A percentile compares a stretch with the other conserved stretches of the same genome.
Evolutionary conservation across 179 eudicot genomes (phyloP).

Genomic region (Nepenthes alata): DNA sequence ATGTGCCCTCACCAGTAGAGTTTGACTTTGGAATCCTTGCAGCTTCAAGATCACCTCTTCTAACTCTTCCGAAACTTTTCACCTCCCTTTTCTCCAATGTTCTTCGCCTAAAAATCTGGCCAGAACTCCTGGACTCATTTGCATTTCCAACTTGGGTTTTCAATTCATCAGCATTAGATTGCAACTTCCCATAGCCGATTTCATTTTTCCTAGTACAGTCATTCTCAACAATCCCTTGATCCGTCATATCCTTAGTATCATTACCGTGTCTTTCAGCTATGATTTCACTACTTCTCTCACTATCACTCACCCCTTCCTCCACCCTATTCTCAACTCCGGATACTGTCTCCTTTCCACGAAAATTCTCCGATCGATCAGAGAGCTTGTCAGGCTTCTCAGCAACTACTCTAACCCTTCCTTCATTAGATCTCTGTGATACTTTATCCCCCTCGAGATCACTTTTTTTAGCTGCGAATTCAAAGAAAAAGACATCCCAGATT

Average conservation of each 20-base stretch:
- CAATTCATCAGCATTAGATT: constrained; percentile 17
- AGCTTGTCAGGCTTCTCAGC: constrained; percentile 26
- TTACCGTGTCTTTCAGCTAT: constrained; percentile 17
- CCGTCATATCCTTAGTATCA: constrained; percentile 14
- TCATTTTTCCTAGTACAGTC: constrained; percentile 11
- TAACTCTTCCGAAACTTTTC: constrained; percentile 25
- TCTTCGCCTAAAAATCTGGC: constrained; percentile 23
- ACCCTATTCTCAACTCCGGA: constrained; percentile 21
- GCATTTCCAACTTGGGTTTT: constrained; percentile 20
- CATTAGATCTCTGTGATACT: constrained; percentile 34
- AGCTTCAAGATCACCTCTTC: constrained; percentile 28
- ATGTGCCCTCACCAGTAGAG: constrained; percentile 34
- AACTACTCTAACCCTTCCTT: constrained; percentile 30
- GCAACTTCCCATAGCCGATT: constrained; percentile 11
- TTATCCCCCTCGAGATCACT: constrained; percentile 26
- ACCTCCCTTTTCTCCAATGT: constrained; percentile 22
- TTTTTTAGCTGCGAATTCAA: constrained; percentile 48
- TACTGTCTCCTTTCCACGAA: constrained; percentile 18
- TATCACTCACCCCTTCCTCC: constrained; percentile 16
- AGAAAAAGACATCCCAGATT: constrained; percentile 3
- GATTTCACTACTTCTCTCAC: constrained; percentile 13
- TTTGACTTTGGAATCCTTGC: constrained; percentile 25
- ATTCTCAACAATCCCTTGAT: constrained; percentile 21
- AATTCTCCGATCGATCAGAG: constrained; percentile 25
- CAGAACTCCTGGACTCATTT: constrained; percentile 24